phyloP scores from a whole-genome alignment of 345 rosid species.

The Tarenaya hassleriana region DNA sequence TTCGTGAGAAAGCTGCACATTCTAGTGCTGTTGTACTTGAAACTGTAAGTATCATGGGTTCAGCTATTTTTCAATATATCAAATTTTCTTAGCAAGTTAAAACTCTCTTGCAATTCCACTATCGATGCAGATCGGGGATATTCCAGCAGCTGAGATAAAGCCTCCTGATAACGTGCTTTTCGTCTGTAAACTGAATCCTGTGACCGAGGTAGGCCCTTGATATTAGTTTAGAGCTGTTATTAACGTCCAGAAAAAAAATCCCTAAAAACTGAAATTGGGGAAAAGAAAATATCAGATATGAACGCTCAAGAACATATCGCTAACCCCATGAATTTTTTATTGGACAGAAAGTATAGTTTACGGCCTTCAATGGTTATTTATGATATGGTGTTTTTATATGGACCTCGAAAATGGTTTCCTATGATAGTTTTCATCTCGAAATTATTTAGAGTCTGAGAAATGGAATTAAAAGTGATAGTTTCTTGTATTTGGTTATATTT shows the following conservation, averaged over 20 bases:
- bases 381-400: too few species aligned
- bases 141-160: slow-evolving; percentile 27
- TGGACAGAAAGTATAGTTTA: too few species aligned
- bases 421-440: too few species aligned
- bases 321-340: neutral
- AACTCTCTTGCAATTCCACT: neutral
- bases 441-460: too few species aligned
- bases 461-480: neutral
- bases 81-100: neutral
- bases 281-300: too few species aligned
- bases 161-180: slow-evolving; percentile 96
- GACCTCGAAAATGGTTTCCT: too few species aligned
- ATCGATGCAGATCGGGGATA: slow-evolving; percentile 21
- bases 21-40: slow-evolving; percentile 97
- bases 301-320: too few species aligned
- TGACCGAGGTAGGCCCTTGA: slow-evolving; percentile 71
- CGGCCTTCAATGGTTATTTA: too few species aligned
- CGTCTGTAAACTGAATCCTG: slow-evolving; percentile 96
- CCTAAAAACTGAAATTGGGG: too few species aligned
- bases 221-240: slow-evolving; percentile 9
- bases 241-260: neutral
- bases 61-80: slow-evolving; percentile 7
- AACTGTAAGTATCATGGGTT: slow-evolving; percentile 44
- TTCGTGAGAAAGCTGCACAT: slow-evolving; percentile 75
- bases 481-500: slow-evolving; percentile 12